phyloP scores from a whole-genome alignment of 345 rosid genomes.

The Linum tenue region DNA sequence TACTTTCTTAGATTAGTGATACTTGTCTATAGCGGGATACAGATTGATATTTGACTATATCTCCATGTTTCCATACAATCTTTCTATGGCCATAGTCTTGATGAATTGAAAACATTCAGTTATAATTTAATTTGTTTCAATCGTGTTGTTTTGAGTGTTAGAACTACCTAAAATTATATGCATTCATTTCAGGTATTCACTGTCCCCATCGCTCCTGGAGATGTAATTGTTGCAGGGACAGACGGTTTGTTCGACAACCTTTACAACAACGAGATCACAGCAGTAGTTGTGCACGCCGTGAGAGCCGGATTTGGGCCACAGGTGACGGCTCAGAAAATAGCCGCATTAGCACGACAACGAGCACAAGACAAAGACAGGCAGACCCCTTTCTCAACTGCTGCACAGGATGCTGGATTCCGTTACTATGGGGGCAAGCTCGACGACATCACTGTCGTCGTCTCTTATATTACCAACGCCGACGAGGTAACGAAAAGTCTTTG shows the following conservation, averaged over 20 bases:
- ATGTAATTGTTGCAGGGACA: conserved; percentile 80
- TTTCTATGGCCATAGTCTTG: too few species aligned
- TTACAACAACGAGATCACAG: conserved; percentile 93
- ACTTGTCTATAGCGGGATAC: not conserved
- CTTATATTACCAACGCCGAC: conserved; percentile 41
- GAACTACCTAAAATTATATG: not conserved
- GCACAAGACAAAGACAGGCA: conserved; percentile 89
- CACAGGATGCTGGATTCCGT: conserved; percentile 95
- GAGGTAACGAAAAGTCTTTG: conserved; percentile 11
- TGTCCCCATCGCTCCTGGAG: conserved; percentile 84
- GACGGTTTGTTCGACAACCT: conserved; percentile 94
- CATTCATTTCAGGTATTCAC: conserved; percentile 55
- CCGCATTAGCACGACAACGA: conserved; percentile 90
- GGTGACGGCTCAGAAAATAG: conserved; percentile 94
- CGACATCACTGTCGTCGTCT: conserved; percentile 95
- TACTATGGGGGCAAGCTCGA: conserved; percentile 99
- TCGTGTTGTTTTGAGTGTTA: not conserved
- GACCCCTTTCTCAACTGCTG: conserved; percentile 96
- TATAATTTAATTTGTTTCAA: not conserved
- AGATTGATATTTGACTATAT: too few species aligned
- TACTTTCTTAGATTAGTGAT: not conserved
- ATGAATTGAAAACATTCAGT: not conserved
- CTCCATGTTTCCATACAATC: too few species aligned
- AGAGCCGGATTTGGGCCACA: conserved; percentile 87
- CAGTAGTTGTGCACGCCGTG: conserved; percentile 83